phyloP scores from a whole-genome alignment of 2,329 filamentous ascomycete genomes.

The Monilinia laxa region DNA sequence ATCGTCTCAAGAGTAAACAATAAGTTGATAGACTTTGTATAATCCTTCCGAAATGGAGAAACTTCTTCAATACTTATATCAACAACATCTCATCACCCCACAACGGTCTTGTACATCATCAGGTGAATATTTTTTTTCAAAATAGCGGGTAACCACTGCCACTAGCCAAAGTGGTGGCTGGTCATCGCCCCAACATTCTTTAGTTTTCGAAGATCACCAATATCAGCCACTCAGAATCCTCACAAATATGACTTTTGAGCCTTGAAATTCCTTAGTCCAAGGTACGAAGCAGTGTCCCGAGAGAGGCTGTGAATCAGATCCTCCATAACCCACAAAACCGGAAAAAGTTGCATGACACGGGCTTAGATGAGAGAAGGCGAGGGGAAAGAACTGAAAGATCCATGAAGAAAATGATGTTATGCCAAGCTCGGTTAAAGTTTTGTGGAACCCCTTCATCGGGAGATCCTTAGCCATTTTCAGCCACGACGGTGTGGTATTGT shows the following conservation, averaged over 20 bases:
- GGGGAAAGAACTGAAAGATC: slow-evolving; percentile 7
- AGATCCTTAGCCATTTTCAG: slow-evolving; percentile 52
- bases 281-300: slow-evolving; percentile 4
- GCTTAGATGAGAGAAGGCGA: neutral
- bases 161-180: slow-evolving; percentile 15
- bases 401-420: slow-evolving; percentile 15
- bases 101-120: slow-evolving; percentile 1
- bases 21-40: neutral
- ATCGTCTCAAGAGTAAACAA: neutral
- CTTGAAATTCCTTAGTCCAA: neutral
- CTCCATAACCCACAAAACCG: neutral
- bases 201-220: neutral
- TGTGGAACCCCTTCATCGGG: slow-evolving; percentile 45
- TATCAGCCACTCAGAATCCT: slow-evolving; percentile 8
- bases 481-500: slow-evolving; percentile 46
- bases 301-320: slow-evolving; percentile 3
- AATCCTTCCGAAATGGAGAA: neutral
- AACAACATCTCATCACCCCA: slow-evolving; percentile 4
- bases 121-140: slow-evolving; percentile 9
- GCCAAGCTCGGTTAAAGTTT: slow-evolving; percentile 19
- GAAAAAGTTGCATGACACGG: neutral
- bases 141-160: slow-evolving; percentile 1
- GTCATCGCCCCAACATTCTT: slow-evolving; percentile 4
- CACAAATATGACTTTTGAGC: neutral
- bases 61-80: slow-evolving; percentile 13